These are phyloP conservation scores for Pholiota conissans DNA, from an alignment of 768 basidiomycete species.

Conservation along the genomic window DNA sequence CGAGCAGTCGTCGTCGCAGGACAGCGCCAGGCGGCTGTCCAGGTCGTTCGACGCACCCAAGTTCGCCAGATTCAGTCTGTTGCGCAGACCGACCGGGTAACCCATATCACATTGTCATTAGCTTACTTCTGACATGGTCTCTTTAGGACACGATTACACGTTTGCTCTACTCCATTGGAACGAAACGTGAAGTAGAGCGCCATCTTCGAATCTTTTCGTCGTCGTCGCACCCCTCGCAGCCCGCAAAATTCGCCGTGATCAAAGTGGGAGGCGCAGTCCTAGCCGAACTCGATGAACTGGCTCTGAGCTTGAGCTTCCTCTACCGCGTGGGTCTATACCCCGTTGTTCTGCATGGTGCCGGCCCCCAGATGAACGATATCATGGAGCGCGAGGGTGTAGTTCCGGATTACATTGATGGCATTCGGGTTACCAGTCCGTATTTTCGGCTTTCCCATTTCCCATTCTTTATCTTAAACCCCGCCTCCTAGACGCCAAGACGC, in stretches of 20 bases:
- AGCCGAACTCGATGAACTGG: slow-evolving; percentile 89
- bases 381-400: slow-evolving; percentile 91
- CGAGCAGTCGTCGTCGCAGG: slow-evolving; percentile 51
- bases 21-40: slow-evolving; percentile 44
- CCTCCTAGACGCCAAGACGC: slow-evolving; percentile 81
- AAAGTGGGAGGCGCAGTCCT: slow-evolving; percentile 98
- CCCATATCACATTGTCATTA: background rate
- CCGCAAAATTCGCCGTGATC: slow-evolving; percentile 96
- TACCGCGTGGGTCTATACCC: slow-evolving; percentile 98
- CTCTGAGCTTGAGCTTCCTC: slow-evolving; percentile 92
- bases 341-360: slow-evolving; percentile 94
- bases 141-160: slow-evolving; percentile 94
- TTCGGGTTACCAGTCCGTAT: slow-evolving; percentile 86
- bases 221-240: slow-evolving; percentile 85
- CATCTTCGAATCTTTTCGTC: slow-evolving; percentile 98
- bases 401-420: slow-evolving; percentile 97
- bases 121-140: background rate
- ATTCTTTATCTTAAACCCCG: background rate
- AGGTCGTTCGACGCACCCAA: slow-evolving; percentile 39
- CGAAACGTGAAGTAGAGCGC: slow-evolving; percentile 96
- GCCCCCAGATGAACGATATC: slow-evolving; percentile 93
- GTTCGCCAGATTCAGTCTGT: slow-evolving; percentile 55
- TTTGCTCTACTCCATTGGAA: slow-evolving; percentile 93
- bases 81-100: slow-evolving; percentile 75
- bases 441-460: background rate